Evolutionary conservation across 2,329 filamentous ascomycete genomes (phyloP), one percentile per base, ranked within the genome.

Genomic region (Sarocladium kiliense): DNA sequence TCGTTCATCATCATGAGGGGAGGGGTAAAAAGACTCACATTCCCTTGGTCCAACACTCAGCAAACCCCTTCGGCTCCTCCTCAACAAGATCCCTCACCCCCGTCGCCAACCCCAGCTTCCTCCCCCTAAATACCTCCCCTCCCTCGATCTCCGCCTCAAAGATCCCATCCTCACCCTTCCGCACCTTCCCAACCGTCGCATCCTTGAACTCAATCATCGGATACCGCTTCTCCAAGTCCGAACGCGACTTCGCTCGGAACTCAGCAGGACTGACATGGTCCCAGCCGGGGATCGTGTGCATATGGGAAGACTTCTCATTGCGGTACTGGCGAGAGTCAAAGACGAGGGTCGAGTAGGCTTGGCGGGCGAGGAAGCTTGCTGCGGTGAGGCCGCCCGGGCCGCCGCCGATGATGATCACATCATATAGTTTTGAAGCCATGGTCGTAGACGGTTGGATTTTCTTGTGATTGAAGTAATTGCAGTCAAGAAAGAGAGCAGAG

Each of bases 61-160:
- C 69, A 58, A 81, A 86, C 0, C 83, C 82, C 2, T 71, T 62
- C 2, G 84, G 76, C 14, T 76, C 61, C 2, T 62, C 70, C 0
- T 77, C 77, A 30, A 77, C 62, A 0, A 80, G 59, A 58, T 86
- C 83, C 23, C 62, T 65, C 0, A 79, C 71, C 0, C 84, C 83
- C 0, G 70, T 80, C 0, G 79, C 82, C 0, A 87, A 65, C 0
- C 82, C 75, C 1, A 87, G 54, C 57, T 80, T 85, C 47, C 71
- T 71, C 0, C 80, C 81, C 10, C 65, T 59, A 60, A 76, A 85
- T 0, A 60, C 62, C 2, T 65, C 61, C 0, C 77, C 79, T 0
- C 63, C 67, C 57, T 82, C 80, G 0, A 65, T 58, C 9, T 27
- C 14, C 0, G 68, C 67, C 41, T 66, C 63, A 44, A 77, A 77